A percentile compares a stretch with the other conserved stretches of the same genome.
These are phyloP conservation scores for Bimuria novae-zelandiae DNA, from an alignment of 2,329 filamentous ascomycete genomes.

Conservation along the genomic window DNA sequence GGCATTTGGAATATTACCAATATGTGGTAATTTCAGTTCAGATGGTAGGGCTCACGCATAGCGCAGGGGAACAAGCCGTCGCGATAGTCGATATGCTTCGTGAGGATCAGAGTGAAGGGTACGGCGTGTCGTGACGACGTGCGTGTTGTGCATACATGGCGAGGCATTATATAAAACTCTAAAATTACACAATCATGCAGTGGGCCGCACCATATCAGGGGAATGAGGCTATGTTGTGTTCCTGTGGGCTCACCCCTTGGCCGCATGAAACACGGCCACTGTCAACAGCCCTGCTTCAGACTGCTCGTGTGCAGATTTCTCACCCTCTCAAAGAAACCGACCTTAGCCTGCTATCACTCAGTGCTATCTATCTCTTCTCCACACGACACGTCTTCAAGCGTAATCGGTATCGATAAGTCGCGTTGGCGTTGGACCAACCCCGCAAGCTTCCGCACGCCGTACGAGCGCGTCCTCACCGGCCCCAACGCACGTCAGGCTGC, in stretches of 20 bases:
- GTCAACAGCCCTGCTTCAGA: background rate
- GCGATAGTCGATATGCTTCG: too few species aligned
- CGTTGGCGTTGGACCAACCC: constrained; percentile 18
- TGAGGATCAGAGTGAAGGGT: background rate
- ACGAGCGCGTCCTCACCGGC: constrained; percentile 14
- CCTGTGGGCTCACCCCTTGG: constrained; percentile 3
- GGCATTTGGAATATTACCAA: too few species aligned
- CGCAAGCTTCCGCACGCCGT: constrained; percentile 24
- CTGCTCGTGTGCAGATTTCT: background rate
- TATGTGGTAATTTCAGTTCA: too few species aligned
- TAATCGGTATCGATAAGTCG: constrained; percentile 5
- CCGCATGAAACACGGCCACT: constrained; percentile 17
- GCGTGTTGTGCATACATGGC: too few species aligned
- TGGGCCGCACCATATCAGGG: background rate
- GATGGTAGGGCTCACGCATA: too few species aligned
- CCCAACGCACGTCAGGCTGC: constrained; percentile 18
- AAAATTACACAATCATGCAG: background rate
- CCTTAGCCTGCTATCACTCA: background rate
- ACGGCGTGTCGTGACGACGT: too few species aligned
- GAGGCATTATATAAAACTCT: too few species aligned
- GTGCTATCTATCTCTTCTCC: background rate
- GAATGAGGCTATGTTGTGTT: constrained; percentile 4
- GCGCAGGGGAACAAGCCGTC: too few species aligned
- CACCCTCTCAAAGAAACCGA: background rate
- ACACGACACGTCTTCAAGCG: background rate